Evolutionary conservation across 2,329 filamentous ascomycete genomes (phyloP), one percentile per base, ranked within the genome.

Genomic region (Botrytis byssoidea): DNA sequence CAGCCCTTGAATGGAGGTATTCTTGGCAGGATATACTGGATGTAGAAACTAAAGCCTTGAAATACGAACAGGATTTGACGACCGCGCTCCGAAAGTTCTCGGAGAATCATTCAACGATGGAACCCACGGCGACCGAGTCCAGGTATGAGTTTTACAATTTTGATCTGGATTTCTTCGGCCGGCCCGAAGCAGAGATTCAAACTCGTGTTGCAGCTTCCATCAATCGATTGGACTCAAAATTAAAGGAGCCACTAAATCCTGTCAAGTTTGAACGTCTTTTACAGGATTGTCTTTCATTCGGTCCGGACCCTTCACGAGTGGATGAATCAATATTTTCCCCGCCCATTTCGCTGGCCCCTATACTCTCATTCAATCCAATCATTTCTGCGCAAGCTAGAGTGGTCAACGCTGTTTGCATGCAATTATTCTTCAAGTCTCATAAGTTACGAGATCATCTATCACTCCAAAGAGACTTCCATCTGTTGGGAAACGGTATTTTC

Each of bases 401-500:
- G 0, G 87, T 97, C 55, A 96, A 95, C 77, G 89, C 89, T 44
- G 91, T 93, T 70, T 93, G 92, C 73, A 88, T 97, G 78, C 86
- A 89, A 71, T 84, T 97, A 14, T 87, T 98, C 32, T 97, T 98
- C 80, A 87, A 87, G 29, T 86, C 89, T 9, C 93, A 97, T 79
- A 85, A 89, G 16, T 83, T 99, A 6, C 88, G 89, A 25, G 84
- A 88, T 2, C 94, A 98, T 79, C 83, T 98, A 0, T 85, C 86
- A 7, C 80, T 97, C 1, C 94, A 97, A 79, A 89, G 89, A 74
- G 88, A 91, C 61, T 98, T 96, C 76, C 93, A 97, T 70, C 86
- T 98, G 1, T 85, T 98, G 10, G 92, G 94, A 3, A 94, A 96
- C 78, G 94, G 94, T 9, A 86, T 93, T 25, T 98, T 98, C 81